These are phyloP conservation scores for Croton setiger DNA, from an alignment of 441 rosid species.

Conservation along the genomic window DNA sequence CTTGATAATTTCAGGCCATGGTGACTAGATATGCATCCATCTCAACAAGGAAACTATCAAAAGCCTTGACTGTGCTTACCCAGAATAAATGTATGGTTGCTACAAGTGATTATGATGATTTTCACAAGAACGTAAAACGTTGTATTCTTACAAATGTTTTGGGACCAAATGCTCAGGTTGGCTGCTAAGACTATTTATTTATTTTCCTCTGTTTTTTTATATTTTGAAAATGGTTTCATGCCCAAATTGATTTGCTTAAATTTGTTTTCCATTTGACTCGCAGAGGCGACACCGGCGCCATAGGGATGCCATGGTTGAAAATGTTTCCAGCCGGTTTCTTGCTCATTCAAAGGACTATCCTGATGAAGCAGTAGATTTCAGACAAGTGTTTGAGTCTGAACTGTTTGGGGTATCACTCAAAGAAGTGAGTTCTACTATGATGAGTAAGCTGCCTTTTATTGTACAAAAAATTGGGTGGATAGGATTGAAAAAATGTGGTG, in stretches of 20 bases:
- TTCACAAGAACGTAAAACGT: conserved; percentile 62
- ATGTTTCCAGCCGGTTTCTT: conserved; percentile 43
- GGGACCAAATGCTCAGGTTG: conserved; percentile 75
- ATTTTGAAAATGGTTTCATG: not conserved
- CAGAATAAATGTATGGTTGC: conserved; percentile 80
- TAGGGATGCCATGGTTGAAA: conserved; percentile 55
- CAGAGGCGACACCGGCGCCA: conserved; percentile 63
- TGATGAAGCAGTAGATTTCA: conserved; percentile 56
- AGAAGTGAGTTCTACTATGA: conserved; percentile 45
- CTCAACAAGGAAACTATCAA: conserved; percentile 72
- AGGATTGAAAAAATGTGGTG: not conserved
- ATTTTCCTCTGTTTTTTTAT: not conserved
- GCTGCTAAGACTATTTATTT: not conserved
- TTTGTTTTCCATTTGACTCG: not conserved
- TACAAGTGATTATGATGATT: conserved; percentile 74
- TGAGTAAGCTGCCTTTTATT: not conserved
- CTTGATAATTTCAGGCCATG: conserved; percentile 60
- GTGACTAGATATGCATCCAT: conserved; percentile 71
- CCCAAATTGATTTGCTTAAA: not conserved
- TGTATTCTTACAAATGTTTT: conserved; percentile 47
- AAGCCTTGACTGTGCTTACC: conserved; percentile 64
- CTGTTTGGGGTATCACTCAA: conserved; percentile 66
- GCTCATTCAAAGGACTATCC: conserved; percentile 35
- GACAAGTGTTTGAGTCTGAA: conserved; percentile 59
- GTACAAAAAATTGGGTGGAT: not conserved